Percentiles rank a stretch among this genome's conserved stretches.
Evolutionary conservation across 441 rosid genomes (phyloP).

Genomic region (Cnidoscolus chayamansa): DNA sequence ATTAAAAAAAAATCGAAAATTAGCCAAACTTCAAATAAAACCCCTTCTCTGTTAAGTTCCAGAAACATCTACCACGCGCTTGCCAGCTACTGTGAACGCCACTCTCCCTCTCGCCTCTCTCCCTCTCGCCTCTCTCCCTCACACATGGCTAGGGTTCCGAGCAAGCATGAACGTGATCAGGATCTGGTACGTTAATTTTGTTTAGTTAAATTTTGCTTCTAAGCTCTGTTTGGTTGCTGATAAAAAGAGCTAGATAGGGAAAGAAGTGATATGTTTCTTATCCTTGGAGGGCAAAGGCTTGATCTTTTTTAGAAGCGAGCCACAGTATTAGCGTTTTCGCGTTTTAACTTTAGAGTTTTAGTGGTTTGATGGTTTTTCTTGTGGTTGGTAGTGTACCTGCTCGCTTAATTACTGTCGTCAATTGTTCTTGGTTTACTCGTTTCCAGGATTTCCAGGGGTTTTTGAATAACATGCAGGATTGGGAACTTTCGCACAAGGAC

Average conservation of each 20-base stretch:
- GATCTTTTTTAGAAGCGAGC: background rate
- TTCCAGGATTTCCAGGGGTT: conserved; percentile 83
- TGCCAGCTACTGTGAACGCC: background rate
- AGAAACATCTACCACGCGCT: too few relatives aligned
- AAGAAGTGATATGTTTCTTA: background rate
- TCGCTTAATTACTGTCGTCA: conserved; percentile 5
- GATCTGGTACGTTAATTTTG: conserved; percentile 41
- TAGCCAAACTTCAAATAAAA: too few relatives aligned
- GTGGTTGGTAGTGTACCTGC: background rate
- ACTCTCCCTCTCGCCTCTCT: too few relatives aligned
- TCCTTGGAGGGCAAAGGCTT: background rate
- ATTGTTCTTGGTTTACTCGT: conserved; percentile 17
- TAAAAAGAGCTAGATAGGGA: background rate
- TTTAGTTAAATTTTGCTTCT: background rate
- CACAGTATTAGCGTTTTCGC: background rate
- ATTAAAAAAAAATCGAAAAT: too few relatives aligned
- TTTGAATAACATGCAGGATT: conserved; percentile 94
- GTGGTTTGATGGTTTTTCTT: background rate
- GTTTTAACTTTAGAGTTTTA: background rate
- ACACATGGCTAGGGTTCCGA: conserved; percentile 40
- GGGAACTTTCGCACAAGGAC: conserved; percentile 65
- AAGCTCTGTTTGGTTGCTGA: background rate
- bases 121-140: background rate
- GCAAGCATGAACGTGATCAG: conserved; percentile 65
- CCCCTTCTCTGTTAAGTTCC: too few relatives aligned